Base-by-base conservation (phyloP, 306 rosid genomes). In the Castanopsis chinensis region DNA sequence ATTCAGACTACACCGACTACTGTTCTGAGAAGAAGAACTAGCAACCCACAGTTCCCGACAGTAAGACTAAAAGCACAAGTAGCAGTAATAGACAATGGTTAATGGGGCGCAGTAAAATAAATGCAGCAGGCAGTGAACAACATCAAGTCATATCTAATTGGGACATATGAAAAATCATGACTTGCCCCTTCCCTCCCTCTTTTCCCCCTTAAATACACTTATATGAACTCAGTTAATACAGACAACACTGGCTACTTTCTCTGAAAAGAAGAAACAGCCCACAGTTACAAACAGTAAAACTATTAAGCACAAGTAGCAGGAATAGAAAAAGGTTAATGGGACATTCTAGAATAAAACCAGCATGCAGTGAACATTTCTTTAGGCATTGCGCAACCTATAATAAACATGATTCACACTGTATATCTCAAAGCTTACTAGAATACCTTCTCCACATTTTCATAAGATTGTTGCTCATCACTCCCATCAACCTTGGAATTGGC, bases 361-460 rank as follows among this genome's bases (percentile, higher is more conserved):
- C 3, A 55, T n/a, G 70, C 53, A 30, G 43, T 49, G 25, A 43
- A 37, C 12, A 19, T 13, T 55, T 41, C 53, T 49, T 49, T 64
- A 20, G 41, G 6, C 4, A 41, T 59, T 41, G 69, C 43, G 21
- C 28, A 74, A 28, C 55, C 54, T 49, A 30, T 69, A 64, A 73
- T 52, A 25, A 81, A 35, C 21, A 74, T 30, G 18, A 56, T 64
- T 76, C 65, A 64, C 19, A 20, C 41, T 59, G 65, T 18, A 56
- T 64, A 52, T 69, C 43, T 71, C 45, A 28, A 57, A 41, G 33
- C 45, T 61, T 32, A 79, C 55, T 49, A 72, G 59, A 51, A 70
- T 85, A 91, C 96, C 96, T 88, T 85, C 68, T 74, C 86, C 49
- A 67, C 78, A 58, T 21, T 64, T 71, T 71, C 73, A 4, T 43